These are phyloP conservation scores for Kwoniella mangroviensis DNA, from an alignment of 768 basidiomycete genomes.

Conservation along the genomic window DNA sequence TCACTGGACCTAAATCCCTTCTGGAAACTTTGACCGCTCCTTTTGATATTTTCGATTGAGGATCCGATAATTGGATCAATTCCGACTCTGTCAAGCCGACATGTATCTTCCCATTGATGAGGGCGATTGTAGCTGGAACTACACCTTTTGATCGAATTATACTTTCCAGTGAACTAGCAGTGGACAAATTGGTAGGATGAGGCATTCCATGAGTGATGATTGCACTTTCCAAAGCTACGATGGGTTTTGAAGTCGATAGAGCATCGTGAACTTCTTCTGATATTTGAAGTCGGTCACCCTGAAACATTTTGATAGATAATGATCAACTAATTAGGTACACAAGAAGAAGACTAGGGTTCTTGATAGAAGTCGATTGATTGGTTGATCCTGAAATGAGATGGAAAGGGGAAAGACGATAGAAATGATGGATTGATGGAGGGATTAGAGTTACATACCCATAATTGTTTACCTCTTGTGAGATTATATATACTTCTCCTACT, in stretches of 20 bases:
- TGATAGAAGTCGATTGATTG: background rate
- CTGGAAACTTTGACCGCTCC: constrained; percentile 52
- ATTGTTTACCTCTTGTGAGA: constrained; percentile 10
- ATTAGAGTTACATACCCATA: constrained; percentile 5
- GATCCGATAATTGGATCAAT: constrained; percentile 70
- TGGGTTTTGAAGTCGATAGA: constrained; percentile 66
- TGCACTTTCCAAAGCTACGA: constrained; percentile 91
- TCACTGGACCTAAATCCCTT: constrained; percentile 43
- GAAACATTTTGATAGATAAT: background rate
- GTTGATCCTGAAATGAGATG: background rate
- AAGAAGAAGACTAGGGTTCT: background rate
- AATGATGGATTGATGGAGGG: background rate
- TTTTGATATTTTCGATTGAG: constrained; percentile 39
- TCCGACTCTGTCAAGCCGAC: constrained; percentile 74
- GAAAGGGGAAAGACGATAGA: background rate
- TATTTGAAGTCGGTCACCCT: constrained; percentile 40
- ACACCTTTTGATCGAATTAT: constrained; percentile 75
- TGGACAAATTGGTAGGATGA: constrained; percentile 73
- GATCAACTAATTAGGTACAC: background rate
- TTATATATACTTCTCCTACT: background rate
- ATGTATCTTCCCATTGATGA: constrained; percentile 81
- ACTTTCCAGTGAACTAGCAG: constrained; percentile 71
- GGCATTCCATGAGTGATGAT: constrained; percentile 91
- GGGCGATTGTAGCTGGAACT: constrained; percentile 88
- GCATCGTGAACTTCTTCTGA: constrained; percentile 76